Evolutionary conservation across 2,329 filamentous ascomycete species (phyloP).

Genomic region (Orbilia brochopaga): DNA sequence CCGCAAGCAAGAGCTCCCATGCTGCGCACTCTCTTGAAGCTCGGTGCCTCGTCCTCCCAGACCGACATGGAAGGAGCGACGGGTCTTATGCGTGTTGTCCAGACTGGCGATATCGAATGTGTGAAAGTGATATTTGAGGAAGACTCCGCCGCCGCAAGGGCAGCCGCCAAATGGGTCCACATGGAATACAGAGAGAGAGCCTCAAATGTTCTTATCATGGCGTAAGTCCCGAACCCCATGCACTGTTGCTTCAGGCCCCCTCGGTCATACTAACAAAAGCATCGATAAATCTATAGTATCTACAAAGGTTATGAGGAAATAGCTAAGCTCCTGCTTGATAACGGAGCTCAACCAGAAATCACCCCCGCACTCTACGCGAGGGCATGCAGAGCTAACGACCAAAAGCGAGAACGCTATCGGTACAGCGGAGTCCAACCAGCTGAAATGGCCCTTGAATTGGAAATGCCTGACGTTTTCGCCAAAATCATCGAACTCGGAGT

Average conservation of each 20-base stretch:
- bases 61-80: slow-evolving; percentile 65
- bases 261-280: slow-evolving; percentile 64
- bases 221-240: slow-evolving; percentile 13
- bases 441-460: slow-evolving; percentile 67
- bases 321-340: slow-evolving; percentile 67
- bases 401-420: slow-evolving; percentile 15
- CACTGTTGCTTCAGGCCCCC: background rate
- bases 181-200: background rate
- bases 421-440: slow-evolving; percentile 64
- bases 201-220: slow-evolving; percentile 10
- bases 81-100: slow-evolving; percentile 71
- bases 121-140: slow-evolving; percentile 61
- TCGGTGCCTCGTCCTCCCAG: slow-evolving; percentile 76
- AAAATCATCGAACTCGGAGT: slow-evolving; percentile 69
- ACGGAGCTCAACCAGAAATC: slow-evolving; percentile 67
- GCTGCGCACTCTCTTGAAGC: slow-evolving; percentile 68
- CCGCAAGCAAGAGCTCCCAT: slow-evolving; percentile 64
- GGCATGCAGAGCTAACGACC: slow-evolving; percentile 54
- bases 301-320: slow-evolving; percentile 61
- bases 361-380: slow-evolving; percentile 71
- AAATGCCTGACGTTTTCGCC: slow-evolving; percentile 63
- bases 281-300: slow-evolving; percentile 62
- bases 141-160: slow-evolving; percentile 17
- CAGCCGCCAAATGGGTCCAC: slow-evolving; percentile 8
- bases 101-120: slow-evolving; percentile 60